These are phyloP conservation scores for Antarctomyces pellizariae DNA, from an alignment of 495 filamentous ascomycete genomes.

Conservation along the genomic window DNA sequence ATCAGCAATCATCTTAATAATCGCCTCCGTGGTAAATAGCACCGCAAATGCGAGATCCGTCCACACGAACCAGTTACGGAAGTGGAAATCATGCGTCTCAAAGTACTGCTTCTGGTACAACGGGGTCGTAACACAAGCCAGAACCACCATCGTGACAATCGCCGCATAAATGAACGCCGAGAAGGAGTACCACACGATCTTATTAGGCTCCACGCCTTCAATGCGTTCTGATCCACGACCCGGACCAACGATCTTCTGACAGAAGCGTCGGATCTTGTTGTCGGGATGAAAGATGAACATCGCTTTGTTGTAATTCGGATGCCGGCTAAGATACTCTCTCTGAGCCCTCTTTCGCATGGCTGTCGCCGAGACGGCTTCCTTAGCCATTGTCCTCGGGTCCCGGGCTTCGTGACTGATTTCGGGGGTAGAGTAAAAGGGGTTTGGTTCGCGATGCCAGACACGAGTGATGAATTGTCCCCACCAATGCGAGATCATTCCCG, in stretches of 20 bases:
- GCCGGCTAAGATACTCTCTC: slow-evolving; percentile 63
- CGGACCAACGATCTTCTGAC: slow-evolving; percentile 79
- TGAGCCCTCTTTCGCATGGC: slow-evolving; percentile 68
- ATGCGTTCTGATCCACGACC: slow-evolving; percentile 68
- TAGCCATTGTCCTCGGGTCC: slow-evolving; percentile 69
- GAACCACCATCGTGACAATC: slow-evolving; percentile 88
- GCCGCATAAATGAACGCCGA: slow-evolving; percentile 83
- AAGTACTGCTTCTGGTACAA: slow-evolving; percentile 81
- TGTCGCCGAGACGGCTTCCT: slow-evolving; percentile 64
- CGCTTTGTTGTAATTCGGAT: slow-evolving; percentile 83
- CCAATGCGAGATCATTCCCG: slow-evolving; percentile 27
- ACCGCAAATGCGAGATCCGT: slow-evolving; percentile 76
- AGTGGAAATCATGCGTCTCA: slow-evolving; percentile 22
- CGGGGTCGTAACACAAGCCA: slow-evolving; percentile 87
- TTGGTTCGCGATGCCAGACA: slow-evolving; percentile 49
- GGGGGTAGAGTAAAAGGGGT: slow-evolving; percentile 80
- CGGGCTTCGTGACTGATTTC: slow-evolving; percentile 53
- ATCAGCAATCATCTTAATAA: slow-evolving; percentile 88
- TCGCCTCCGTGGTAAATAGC: slow-evolving; percentile 68
- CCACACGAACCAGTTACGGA: slow-evolving; percentile 78
- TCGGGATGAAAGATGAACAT: slow-evolving; percentile 64
- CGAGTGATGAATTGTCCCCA: slow-evolving; percentile 29
- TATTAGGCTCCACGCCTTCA: slow-evolving; percentile 70
- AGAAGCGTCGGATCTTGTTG: slow-evolving; percentile 56
- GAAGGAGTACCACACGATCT: slow-evolving; percentile 74